Base-by-base conservation (phyloP, 2,329 filamentous ascomycete genomes). In the Apiospora koreana region DNA sequence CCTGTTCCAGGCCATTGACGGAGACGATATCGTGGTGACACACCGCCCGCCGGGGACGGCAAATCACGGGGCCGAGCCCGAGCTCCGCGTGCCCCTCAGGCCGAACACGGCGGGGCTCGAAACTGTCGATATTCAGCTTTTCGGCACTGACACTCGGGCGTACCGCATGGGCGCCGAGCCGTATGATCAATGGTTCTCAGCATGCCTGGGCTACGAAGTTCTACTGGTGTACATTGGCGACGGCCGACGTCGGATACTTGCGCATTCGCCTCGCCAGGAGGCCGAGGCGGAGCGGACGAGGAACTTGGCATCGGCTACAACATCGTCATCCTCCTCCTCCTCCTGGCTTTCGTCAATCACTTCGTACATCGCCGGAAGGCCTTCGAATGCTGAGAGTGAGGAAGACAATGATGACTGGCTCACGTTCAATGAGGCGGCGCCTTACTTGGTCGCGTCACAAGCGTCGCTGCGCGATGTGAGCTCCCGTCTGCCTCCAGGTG, bases 401-500 rank as follows among this genome's bases (percentile, higher is more conserved):
- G 54, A 62, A 31, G 45, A 75, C 10, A 80, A 85, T 16, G 77
- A 83, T 16, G 82, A 85, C 45, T 87, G 83, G 76, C 85, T 95
- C 58, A 89, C 88, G 2, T 96, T 95, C 80, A 88, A 90, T 48
- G 93, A 96, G 80, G 88, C 88, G 73, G 93, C 93, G 1, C 92
- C 93, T 0, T 93, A 92, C 78, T 86, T 97, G 18, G 80, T 97
- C 31, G 86, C 91, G 6, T 93, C 91, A 0, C 86, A 90, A 71
- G 86, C 89, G 2, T 96, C 93, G 1, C 86, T 95, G n/a, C 81
- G 85, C 25, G 86, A 93, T 74, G 87, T 97, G 65, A 89, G 87
- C 43, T 78, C 78, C 7, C 85, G 90, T 4, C 80, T 94, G 7
- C 81, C 85, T 0, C 83, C 81, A 16, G 79, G 85, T 41, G 76